Conservation (phyloP, 176 grass and related monocot genomes). For the Musa schizocarpa region DNA sequence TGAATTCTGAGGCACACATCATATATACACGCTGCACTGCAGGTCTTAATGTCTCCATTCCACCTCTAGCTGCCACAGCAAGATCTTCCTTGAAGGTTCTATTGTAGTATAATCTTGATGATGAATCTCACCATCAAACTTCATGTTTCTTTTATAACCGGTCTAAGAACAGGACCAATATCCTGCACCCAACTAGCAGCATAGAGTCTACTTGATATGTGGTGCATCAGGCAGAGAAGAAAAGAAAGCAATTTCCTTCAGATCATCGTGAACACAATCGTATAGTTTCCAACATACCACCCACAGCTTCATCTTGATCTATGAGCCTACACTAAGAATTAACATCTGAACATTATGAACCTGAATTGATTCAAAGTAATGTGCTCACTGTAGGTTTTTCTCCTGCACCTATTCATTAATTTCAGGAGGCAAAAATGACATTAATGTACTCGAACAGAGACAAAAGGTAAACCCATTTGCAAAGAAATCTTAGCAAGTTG, state of each 20-base stretch:
- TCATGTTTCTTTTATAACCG: neutral
- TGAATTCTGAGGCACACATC: conserved; percentile 30
- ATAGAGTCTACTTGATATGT: neutral
- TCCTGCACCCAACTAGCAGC: neutral
- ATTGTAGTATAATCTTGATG: neutral
- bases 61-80: conserved; percentile 32
- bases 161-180: neutral
- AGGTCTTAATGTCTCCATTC: conserved; percentile 37
- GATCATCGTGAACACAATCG: neutral
- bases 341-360: neutral
- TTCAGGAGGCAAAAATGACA: neutral
- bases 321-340: neutral
- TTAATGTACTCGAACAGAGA: neutral
- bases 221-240: neutral
- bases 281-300: neutral
- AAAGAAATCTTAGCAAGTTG: neutral
- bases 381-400: neutral
- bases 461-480: neutral
- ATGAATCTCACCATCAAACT: neutral
- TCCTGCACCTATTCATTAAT: neutral
- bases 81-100: conserved; percentile 34
- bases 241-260: neutral
- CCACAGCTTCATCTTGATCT: neutral
- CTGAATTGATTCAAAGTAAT: neutral
- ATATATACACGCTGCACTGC: conserved; percentile 34